Percentiles rank a stretch among this genome's conserved stretches.
Evolutionary conservation across 352 stramenopile species (phyloP).

Genomic region (Phytophthora capsici): DNA sequence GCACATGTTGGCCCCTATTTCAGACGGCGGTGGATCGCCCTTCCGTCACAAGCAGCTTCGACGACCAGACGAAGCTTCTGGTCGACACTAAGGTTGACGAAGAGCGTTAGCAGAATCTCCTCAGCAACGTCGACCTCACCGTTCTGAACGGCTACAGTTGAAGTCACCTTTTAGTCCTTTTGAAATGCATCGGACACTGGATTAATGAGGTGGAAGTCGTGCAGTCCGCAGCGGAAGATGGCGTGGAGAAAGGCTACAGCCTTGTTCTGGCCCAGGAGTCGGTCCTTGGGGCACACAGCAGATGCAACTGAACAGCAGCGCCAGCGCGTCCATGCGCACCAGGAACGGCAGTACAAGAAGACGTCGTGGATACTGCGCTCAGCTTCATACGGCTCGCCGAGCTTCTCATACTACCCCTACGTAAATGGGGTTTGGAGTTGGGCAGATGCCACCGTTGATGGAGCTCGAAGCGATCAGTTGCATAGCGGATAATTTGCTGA

Average conservation of each 20-base stretch:
- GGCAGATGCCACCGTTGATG: constrained; percentile 65
- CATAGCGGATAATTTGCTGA: constrained; percentile 13
- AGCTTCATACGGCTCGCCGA: constrained; percentile 71
- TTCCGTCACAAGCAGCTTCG: constrained; percentile 26
- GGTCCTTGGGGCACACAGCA: constrained; percentile 65
- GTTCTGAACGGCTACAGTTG: background rate
- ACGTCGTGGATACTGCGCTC: constrained; percentile 87
- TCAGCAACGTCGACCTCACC: constrained; percentile 45
- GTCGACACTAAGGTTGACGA: constrained; percentile 52
- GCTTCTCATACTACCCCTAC: constrained; percentile 74
- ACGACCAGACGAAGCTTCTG: constrained; percentile 54
- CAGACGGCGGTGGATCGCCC: background rate
- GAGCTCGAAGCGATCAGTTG: constrained; percentile 32
- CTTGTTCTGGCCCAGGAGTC: constrained; percentile 74
- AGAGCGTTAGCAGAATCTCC: constrained; percentile 55
- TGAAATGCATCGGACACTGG: constrained; percentile 10
- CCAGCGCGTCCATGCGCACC: constrained; percentile 43
- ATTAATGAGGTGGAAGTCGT: constrained; percentile 61
- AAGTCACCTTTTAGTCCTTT: background rate
- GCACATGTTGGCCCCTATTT: constrained; percentile 56
- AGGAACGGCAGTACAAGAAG: constrained; percentile 79
- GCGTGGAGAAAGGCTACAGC: constrained; percentile 64
- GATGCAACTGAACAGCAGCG: constrained; percentile 70
- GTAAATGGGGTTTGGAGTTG: constrained; percentile 59
- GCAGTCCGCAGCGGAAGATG: constrained; percentile 65